Base-by-base conservation (phyloP, 2,329 filamentous ascomycete genomes). In the Coniochaeta prunicola region DNA sequence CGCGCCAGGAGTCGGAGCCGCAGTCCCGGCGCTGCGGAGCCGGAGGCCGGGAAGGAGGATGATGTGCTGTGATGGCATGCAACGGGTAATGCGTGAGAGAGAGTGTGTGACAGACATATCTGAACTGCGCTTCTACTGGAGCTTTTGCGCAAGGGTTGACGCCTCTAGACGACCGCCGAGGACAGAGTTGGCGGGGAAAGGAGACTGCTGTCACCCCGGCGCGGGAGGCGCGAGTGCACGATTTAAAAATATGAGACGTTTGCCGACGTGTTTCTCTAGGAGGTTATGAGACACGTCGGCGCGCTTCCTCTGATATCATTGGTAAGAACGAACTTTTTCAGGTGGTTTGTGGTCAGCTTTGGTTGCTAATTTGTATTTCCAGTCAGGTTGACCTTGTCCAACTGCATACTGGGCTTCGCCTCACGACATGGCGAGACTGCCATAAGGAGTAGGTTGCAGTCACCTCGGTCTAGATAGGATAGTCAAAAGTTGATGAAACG, bases 1-100 rank as follows among this genome's bases (percentile, higher is more conserved):
- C 67, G 71, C 30, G 67, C 70, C 2, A 64, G 69, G 15, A 63
- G 76, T 38, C 67, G 81, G 58, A 80, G 77, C 62, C 74, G 81
- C 53, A 81, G 79, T 60, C 79, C 78, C 2, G 75, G 69, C 5
- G 73, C 65, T 10, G 63, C 59, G 30, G 62, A 61, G 59, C 63
- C 63, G 33, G 62, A 57, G 21, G 61, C 48, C 19, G 36, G 10
- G 36, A 38, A 38, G 55, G 48, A 58, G n/a, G 59, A 63, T 19
- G 61, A 57, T 13, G 57, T 50, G 15, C n/a, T 48, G 42, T 58
- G 57, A 58, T 36, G 24, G 61, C 34, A 5, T 17, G 60, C n/a
- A n/a, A n/a, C n/a, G n/a, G n/a, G n/a, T n/a, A 38, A 15, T 21
- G n/a, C 9, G 5, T 33, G 30, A 33, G 53, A n/a, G 8, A 55